phyloP scores from a whole-genome alignment of 2,329 filamentous ascomycete genomes.

The Aspergillus chevalieri region DNA sequence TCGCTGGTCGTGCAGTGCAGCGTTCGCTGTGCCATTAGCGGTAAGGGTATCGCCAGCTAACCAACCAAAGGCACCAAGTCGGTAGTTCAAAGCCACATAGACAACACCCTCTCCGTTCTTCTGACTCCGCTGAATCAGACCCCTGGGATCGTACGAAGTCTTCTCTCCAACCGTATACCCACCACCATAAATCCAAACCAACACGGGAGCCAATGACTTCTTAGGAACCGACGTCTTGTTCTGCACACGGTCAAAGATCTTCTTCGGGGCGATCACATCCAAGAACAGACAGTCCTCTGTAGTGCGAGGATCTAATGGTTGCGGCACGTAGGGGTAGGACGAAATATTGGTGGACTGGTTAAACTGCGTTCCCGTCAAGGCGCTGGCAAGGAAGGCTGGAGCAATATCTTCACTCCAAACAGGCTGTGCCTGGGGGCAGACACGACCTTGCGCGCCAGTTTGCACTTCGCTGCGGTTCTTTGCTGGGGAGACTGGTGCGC shows the following conservation, averaged over 20 bases:
- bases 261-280: conserved; percentile 30
- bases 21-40: conserved; percentile 43
- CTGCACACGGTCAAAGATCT: conserved; percentile 23
- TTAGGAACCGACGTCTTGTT: conserved; percentile 5
- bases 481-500: conserved; percentile 40
- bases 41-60: conserved; percentile 41
- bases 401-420: conserved; percentile 37
- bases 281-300: conserved; percentile 35
- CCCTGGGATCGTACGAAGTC: conserved; percentile 28
- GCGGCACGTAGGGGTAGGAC: conserved; percentile 13
- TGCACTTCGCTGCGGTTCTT: conserved; percentile 42
- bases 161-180: conserved; percentile 40
- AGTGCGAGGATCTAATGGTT: conserved; percentile 16
- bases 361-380: conserved; percentile 10
- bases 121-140: conserved; percentile 39
- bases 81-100: conserved; percentile 45
- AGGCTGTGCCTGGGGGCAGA: conserved; percentile 43
- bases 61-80: conserved; percentile 46
- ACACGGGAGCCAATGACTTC: conserved; percentile 23
- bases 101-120: conserved; percentile 37
- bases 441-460: conserved; percentile 36
- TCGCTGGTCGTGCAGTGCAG: conserved; percentile 49
- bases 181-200: conserved; percentile 47
- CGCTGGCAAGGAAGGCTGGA: conserved; percentile 13
- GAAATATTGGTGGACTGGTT: conserved; percentile 16